phyloP scores from a whole-genome alignment of 164 flowering plant species.

The Echeveria elegans region DNA sequence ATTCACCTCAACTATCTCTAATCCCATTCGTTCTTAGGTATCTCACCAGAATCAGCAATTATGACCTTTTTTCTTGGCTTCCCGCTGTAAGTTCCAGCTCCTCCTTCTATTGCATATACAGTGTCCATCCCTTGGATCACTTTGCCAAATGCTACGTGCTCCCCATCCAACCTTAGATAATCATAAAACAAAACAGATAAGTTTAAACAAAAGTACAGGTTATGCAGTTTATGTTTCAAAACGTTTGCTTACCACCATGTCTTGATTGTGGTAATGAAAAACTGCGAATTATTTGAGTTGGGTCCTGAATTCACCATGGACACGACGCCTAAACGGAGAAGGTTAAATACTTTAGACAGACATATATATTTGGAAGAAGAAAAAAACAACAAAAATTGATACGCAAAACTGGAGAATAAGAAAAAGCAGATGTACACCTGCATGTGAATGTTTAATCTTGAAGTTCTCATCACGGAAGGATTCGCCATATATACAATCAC shows the following conservation, averaged over 20 bases:
- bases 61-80: slow-evolving; percentile 95
- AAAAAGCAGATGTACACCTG: slow-evolving; percentile 38
- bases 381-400: background rate
- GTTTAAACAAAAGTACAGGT: background rate
- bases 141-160: slow-evolving; percentile 90
- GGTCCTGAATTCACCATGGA: slow-evolving; percentile 98
- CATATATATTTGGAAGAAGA: background rate
- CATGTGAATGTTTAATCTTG: slow-evolving; percentile 72
- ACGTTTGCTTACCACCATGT: slow-evolving; percentile 67
- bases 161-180: slow-evolving; percentile 77
- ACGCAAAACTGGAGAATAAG: background rate
- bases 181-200: background rate
- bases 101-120: slow-evolving; percentile 88
- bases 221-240: background rate
- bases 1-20: background rate
- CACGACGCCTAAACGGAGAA: slow-evolving; percentile 50
- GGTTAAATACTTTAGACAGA: background rate
- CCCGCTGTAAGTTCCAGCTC: slow-evolving; percentile 95
- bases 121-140: slow-evolving; percentile 98
- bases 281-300: slow-evolving; percentile 94
- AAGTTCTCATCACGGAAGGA: slow-evolving; percentile 90
- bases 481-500: slow-evolving; percentile 79
- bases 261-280: slow-evolving; percentile 90
- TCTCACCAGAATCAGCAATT: slow-evolving; percentile 34
- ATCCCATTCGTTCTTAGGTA: background rate